Base-by-base conservation (phyloP, 73 alveolate genomes). In the Paramecium sonneborni region DNA sequence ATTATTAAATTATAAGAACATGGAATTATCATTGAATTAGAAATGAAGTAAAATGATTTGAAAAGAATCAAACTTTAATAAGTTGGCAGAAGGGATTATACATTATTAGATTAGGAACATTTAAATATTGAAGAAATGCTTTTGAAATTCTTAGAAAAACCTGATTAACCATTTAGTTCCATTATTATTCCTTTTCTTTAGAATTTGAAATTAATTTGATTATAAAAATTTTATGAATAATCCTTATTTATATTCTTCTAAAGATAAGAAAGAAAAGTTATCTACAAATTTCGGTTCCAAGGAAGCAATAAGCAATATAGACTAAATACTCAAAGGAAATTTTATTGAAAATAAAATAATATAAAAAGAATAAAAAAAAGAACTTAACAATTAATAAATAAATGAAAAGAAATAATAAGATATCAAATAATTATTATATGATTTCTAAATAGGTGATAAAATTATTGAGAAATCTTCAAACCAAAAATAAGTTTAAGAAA, bases 111-210 rank as follows among this genome's bases (percentile, higher is more conserved):
- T 62, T 32, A n/a, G 24, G 84, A 62, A 3, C 39, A 62, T 32
- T 32, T 62, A 7, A 62, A 62, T 26, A 30, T 62, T 2, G 84
- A 62, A 30, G 48, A 26, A 62, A 62, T 62, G 44, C 84, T 14
- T 62, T 14, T 32, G 24, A 62, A 26, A 52, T 52, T 52, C 34
- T 52, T 52, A 52, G 68, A 52, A 18, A 52, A 30, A 5, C 14
- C 39, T 30, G 84, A 62, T 62, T 32, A 62, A 62, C 84, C 84
- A 30, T 62, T 62, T 62, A 62, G 84, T 26, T 26, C 84, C 1
- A 26, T 62, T 30, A 62, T 62, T 6, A 32, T 62, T 7, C 84
- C 84, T 26, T 62, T 23, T 12, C 44, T 62, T 30, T 8, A 21
- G 3, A 24, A 62, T 30, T 62, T 62, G 44, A 32, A 62, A 62